phyloP scores from a whole-genome alignment of 2,329 filamentous ascomycete species.

The Chaetomium olivaceum region DNA sequence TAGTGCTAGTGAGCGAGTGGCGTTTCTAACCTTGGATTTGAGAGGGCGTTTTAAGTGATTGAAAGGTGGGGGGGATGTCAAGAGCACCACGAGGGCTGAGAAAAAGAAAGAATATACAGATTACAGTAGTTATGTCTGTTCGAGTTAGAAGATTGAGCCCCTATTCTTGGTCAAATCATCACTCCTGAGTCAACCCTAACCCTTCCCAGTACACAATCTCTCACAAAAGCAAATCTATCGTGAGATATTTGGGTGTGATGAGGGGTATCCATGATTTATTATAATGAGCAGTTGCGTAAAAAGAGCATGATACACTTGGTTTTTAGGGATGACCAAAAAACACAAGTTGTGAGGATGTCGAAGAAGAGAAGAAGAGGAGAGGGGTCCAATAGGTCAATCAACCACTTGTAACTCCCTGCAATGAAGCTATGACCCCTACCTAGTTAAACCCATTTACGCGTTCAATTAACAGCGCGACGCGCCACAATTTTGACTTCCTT shows the following conservation, averaged over 20 bases:
- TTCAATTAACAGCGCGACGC: slow-evolving; percentile 30
- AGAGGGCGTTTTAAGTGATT: background rate
- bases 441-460: slow-evolving; percentile 30
- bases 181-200: background rate
- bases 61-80: background rate
- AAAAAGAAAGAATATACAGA: background rate
- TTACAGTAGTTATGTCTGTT: background rate
- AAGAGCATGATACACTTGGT: background rate
- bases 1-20: background rate
- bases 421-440: background rate
- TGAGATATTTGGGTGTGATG: background rate
- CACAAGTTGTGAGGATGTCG: background rate
- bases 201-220: background rate
- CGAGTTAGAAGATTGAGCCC: background rate
- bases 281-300: background rate
- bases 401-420: background rate
- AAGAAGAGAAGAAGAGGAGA: background rate
- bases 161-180: background rate
- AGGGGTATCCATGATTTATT: background rate
- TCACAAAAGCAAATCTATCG: background rate
- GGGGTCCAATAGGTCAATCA: background rate
- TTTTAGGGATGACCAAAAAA: background rate
- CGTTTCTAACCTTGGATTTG: background rate
- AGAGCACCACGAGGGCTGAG: background rate
- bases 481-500: slow-evolving; percentile 27